Evolutionary conservation across 2,329 filamentous ascomycete genomes (phyloP).

Genomic region (Phialemoniopsis sp.): DNA sequence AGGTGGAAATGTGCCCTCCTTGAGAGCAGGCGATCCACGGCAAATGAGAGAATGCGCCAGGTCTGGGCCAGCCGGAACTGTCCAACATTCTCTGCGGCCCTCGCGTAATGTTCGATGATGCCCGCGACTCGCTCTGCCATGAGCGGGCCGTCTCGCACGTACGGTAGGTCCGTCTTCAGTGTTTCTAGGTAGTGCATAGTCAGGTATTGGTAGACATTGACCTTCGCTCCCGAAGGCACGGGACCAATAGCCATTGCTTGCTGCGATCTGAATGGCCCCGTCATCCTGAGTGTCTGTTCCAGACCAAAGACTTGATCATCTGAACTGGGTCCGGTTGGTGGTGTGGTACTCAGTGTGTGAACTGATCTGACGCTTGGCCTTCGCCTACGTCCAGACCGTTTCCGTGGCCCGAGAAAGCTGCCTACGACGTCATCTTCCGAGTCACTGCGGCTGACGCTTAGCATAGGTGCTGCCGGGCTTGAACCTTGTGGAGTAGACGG

Average conservation of each 20-base stretch:
- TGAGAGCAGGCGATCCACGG: constrained; percentile 47
- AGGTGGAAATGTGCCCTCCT: constrained; percentile 55
- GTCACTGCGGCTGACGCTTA: constrained; percentile 57
- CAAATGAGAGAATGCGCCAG: constrained; percentile 58
- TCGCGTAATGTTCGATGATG: constrained; percentile 54
- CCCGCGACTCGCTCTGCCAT: constrained; percentile 41
- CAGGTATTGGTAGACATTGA: constrained; percentile 51
- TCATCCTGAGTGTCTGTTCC: constrained; percentile 54
- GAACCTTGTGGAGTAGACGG: constrained; percentile 27
- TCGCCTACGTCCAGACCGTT: constrained; percentile 30
- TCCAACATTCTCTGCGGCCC: constrained; percentile 50
- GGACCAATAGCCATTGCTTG: constrained; percentile 61
- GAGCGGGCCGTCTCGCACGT: constrained; percentile 23
- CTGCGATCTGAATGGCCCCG: constrained; percentile 53
- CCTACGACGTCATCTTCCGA: constrained; percentile 62
- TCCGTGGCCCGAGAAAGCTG: constrained; percentile 49
- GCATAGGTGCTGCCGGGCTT: constrained; percentile 41
- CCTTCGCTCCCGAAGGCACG: constrained; percentile 46
- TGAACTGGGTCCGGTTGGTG: constrained; percentile 37
- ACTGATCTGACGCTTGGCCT: constrained; percentile 35
- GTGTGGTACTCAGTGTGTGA: constrained; percentile 48
- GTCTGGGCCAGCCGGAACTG: constrained; percentile 60
- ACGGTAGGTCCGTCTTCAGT: constrained; percentile 44
- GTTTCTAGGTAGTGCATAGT: constrained; percentile 52
- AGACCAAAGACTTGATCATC: constrained; percentile 44